These are phyloP conservation scores for Cochlearia excelsa DNA, from an alignment of 345 rosid species.

Conservation along the genomic window DNA sequence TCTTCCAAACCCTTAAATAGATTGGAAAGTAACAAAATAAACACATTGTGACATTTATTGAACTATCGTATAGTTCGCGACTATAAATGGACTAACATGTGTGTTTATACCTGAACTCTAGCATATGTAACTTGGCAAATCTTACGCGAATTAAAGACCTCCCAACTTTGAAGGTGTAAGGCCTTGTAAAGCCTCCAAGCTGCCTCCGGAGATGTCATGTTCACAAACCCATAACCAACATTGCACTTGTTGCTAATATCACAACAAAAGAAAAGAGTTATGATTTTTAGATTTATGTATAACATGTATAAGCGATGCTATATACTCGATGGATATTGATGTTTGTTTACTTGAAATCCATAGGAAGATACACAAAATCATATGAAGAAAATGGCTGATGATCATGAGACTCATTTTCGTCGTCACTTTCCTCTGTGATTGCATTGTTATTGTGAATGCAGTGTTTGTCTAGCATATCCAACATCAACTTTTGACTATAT, in stretches of 20 bases:
- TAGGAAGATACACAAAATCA: slow-evolving; percentile 94
- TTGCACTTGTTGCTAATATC: slow-evolving; percentile 85
- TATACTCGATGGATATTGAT: not conserved
- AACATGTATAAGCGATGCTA: not conserved
- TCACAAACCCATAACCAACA: slow-evolving; percentile 98
- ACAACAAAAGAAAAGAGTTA: not conserved
- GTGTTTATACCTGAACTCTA: slow-evolving; percentile 70
- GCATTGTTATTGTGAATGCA: slow-evolving; percentile 86
- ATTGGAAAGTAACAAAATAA: slow-evolving; percentile 7
- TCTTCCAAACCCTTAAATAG: slow-evolving; percentile 71
- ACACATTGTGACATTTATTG: slow-evolving; percentile 2
- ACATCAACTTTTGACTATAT: slow-evolving; percentile 62
- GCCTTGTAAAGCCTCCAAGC: slow-evolving; percentile 83
- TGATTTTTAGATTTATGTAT: not conserved
- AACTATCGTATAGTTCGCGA: slow-evolving; percentile 1
- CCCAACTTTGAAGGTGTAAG: slow-evolving; percentile 86
- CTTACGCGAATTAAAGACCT: slow-evolving; percentile 90
- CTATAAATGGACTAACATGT: too few relatives aligned
- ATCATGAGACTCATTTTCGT: slow-evolving; percentile 36
- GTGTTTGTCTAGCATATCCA: slow-evolving; percentile 94
- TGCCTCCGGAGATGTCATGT: slow-evolving; percentile 90
- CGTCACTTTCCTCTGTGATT: slow-evolving; percentile 31
- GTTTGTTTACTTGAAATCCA: slow-evolving; percentile 82
- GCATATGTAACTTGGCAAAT: slow-evolving; percentile 93
- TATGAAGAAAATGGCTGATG: slow-evolving; percentile 69